phyloP scores from a whole-genome alignment of 2,329 filamentous ascomycete genomes.

The Hypoxylon sp. region DNA sequence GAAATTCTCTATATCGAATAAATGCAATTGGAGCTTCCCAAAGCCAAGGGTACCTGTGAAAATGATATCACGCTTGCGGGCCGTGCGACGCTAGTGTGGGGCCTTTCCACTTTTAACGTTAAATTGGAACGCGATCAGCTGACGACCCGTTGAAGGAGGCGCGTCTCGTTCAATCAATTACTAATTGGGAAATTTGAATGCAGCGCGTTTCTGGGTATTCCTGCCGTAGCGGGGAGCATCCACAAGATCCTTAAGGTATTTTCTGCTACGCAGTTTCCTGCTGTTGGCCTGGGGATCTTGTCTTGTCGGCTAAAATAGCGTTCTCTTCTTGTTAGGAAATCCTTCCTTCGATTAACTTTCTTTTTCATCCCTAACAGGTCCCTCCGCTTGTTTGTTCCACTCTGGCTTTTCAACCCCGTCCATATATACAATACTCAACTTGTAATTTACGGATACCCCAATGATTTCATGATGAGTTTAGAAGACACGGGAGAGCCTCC shows the following conservation, averaged over 20 bases:
- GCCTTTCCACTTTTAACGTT: slow-evolving; percentile 16
- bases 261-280: neutral
- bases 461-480: slow-evolving; percentile 57
- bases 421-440: neutral
- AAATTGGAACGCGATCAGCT: slow-evolving; percentile 57
- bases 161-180: slow-evolving; percentile 47
- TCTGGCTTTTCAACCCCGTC: neutral
- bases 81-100: slow-evolving; percentile 1
- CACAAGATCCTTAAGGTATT: neutral
- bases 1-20: slow-evolving; percentile 14
- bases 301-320: neutral
- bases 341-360: neutral
- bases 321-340: neutral
- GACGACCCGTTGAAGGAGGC: slow-evolving; percentile 53
- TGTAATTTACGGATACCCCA: slow-evolving; percentile 1
- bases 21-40: slow-evolving; percentile 9
- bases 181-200: slow-evolving; percentile 28
- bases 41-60: slow-evolving; percentile 21
- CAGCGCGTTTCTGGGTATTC: slow-evolving; percentile 22
- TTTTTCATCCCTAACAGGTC: neutral
- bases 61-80: slow-evolving; percentile 43
- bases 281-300: neutral
- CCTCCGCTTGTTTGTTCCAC: neutral
- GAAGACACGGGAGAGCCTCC: slow-evolving; percentile 56
- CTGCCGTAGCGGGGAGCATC: slow-evolving; percentile 1